Percentiles rank a stretch among this genome's conserved stretches.
Evolutionary conservation across 1,284 basidiomycete genomes (phyloP).

Genomic region (Clitocybe nebularis): DNA sequence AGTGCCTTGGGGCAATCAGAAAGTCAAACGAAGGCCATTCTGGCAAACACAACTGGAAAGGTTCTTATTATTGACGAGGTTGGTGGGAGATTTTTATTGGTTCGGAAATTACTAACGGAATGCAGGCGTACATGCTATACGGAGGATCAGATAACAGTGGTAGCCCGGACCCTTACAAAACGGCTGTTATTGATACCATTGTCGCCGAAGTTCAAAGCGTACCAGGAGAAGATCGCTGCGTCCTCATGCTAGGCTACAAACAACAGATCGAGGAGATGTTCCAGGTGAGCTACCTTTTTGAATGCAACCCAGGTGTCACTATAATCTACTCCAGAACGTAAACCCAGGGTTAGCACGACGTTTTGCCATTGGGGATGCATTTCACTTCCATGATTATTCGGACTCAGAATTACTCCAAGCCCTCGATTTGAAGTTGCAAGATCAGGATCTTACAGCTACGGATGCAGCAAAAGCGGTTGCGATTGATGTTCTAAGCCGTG

Average conservation of each 20-base stretch:
- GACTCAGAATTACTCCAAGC: slow-evolving; percentile 48
- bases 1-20: slow-evolving; percentile 53
- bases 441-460: slow-evolving; percentile 55
- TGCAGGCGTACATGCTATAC: slow-evolving; percentile 65
- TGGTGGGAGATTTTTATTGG: slow-evolving; percentile 13
- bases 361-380: slow-evolving; percentile 63
- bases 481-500: slow-evolving; percentile 48
- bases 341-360: slow-evolving; percentile 61
- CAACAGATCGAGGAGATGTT: slow-evolving; percentile 68
- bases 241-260: slow-evolving; percentile 61
- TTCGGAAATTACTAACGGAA: slow-evolving; percentile 1
- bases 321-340: slow-evolving; percentile 45
- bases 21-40: slow-evolving; percentile 55
- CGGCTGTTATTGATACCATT: slow-evolving; percentile 66
- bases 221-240: slow-evolving; percentile 65
- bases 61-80: slow-evolving; percentile 69
- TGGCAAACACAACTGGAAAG: slow-evolving; percentile 54
- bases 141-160: slow-evolving; percentile 28
- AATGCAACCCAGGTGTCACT: neutral
- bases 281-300: slow-evolving; percentile 48
- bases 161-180: slow-evolving; percentile 48
- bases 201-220: slow-evolving; percentile 67
- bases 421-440: slow-evolving; percentile 50
- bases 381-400: slow-evolving; percentile 62
- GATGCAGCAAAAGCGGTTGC: slow-evolving; percentile 51